phyloP scores from a whole-genome alignment of 2,329 filamentous ascomycete species.

The Colletotrichum sp. region DNA sequence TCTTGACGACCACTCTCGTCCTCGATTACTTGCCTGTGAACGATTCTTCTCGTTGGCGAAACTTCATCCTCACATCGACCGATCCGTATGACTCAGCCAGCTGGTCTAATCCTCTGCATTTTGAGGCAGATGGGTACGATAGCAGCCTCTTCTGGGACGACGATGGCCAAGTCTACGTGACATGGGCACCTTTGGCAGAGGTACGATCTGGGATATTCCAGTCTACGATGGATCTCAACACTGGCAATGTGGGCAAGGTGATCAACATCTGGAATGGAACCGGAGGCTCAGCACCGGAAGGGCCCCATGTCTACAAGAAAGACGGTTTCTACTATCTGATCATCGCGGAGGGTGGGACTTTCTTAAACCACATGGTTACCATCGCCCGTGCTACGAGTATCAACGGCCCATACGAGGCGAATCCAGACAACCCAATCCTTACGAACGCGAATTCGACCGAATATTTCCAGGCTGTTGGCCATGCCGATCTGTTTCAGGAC shows the following conservation, averaged over 20 bases:
- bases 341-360: not conserved
- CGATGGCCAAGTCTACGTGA: not conserved
- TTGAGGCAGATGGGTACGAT: not conserved
- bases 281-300: not conserved
- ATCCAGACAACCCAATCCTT: not conserved
- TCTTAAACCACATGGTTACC: not conserved
- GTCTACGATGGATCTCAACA: not conserved
- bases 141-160: not conserved
- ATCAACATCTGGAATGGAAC: not conserved
- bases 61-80: not conserved
- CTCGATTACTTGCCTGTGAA: not conserved
- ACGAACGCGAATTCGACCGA: not conserved
- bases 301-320: not conserved
- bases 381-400: accelerated
- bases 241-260: not conserved
- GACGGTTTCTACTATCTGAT: not conserved
- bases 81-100: not conserved
- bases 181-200: not conserved
- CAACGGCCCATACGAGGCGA: not conserved
- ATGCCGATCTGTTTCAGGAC: not conserved
- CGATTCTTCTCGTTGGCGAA: not conserved
- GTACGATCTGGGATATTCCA: not conserved
- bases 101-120: not conserved
- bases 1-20: not conserved
- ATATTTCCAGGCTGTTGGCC: not conserved